Evolutionary conservation across 306 rosid genomes (phyloP), one percentile per base, ranked within the genome.

Genomic region (Leucaena leucocephala): DNA sequence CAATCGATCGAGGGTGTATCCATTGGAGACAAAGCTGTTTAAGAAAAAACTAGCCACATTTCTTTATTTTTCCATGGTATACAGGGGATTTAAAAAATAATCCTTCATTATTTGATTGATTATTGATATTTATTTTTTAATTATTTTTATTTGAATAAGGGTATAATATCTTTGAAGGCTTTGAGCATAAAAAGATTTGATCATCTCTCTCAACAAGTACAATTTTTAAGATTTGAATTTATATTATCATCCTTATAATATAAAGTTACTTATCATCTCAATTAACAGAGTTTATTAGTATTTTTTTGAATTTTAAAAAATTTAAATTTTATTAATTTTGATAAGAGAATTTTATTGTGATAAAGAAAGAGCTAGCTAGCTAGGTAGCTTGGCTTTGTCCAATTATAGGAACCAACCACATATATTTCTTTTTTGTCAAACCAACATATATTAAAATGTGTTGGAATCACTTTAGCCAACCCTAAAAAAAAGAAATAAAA

Each of bases 1-100:
- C 54, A 65, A 61, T 83, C 52, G 54, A 75, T 45, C 4, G 69
- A 55, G 54, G 68, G 70, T 34, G n/a, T 77, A 67, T n/a, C 19
- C 72, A 72, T 48, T 66, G 74, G 76, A 52, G 17, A 52, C 58
- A 79, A 27, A 44, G 33, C 6, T 15, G 16, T n/a, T 65, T 16
- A 17, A 14, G 27, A 27, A 27, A 55, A 17, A 55, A 55, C 34
- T 7, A 55, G 62, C 34, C 21, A n/a, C 3, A 6, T 54, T 16
- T 54, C 9, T 54, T 54, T 54, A 16, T 52, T 52, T n/a, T n/a
- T 54, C 6, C 22, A 54, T 54, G 59, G 13, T 17, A 27, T 27
- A 27, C 1, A 55, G 34, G 62, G 62, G 19, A 55, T n/a, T 17
- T 7, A 55, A 55, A n/a, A 55, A n/a, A 55, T 8, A n/a, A 6